Evolutionary conservation across 805 yeast species (phyloP).

Genomic region (Kodamaea jinghongensis): DNA sequence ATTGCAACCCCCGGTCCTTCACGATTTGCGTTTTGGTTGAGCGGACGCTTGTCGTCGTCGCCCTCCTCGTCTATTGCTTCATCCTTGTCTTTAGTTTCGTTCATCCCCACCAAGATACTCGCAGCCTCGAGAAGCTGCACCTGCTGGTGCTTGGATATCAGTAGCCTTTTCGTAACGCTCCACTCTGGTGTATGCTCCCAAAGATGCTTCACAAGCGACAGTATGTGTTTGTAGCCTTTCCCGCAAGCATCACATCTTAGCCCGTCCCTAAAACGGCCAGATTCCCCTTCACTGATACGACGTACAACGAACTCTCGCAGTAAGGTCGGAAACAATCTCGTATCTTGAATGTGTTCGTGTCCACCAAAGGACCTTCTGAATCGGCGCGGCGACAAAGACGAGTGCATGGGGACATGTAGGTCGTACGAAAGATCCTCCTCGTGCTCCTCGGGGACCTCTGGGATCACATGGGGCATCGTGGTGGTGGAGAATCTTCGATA

Average conservation of each 20-base stretch:
- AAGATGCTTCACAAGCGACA: slow-evolving; percentile 81
- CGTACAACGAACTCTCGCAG: slow-evolving; percentile 74
- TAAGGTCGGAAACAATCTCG: slow-evolving; percentile 42
- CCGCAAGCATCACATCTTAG: slow-evolving; percentile 89
- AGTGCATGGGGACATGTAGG: no score
- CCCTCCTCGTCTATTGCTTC: no score
- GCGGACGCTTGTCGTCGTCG: no score
- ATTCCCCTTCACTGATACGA: slow-evolving; percentile 81
- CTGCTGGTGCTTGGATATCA: slow-evolving; percentile 85
- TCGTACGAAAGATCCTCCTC: no score
- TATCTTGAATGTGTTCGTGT: neutral
- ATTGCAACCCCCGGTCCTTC: no score
- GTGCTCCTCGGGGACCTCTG: no score
- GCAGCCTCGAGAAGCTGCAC: slow-evolving; percentile 81
- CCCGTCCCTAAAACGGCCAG: slow-evolving; percentile 80
- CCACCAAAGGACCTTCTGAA: no score
- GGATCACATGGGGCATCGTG: no score
- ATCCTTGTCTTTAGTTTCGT: slow-evolving; percentile 27
- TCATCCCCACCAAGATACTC: slow-evolving; percentile 74
- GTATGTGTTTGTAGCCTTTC: slow-evolving; percentile 84
- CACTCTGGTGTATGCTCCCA: slow-evolving; percentile 97
- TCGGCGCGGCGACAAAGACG: no score
- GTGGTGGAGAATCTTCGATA: slow-evolving; percentile 1
- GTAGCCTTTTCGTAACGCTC: slow-evolving; percentile 78
- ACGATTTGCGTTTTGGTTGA: no score